phyloP scores from a whole-genome alignment of 441 rosid genomes.

The Erodium chrysanthum region DNA sequence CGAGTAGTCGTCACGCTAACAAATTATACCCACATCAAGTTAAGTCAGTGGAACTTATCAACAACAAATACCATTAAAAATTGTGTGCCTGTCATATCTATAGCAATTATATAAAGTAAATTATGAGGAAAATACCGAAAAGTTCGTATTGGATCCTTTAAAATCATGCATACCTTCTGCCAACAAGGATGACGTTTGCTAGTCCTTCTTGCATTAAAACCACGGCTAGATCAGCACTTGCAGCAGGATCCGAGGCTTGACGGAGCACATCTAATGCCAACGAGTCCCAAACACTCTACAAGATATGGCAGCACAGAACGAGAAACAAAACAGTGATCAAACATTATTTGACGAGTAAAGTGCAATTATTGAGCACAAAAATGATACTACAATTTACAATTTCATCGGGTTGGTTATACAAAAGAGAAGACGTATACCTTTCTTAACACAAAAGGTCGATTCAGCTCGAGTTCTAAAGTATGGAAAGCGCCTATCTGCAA shows the following conservation, averaged over 20 bases:
- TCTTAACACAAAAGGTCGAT: constrained; percentile 77
- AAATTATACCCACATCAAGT: neutral
- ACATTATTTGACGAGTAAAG: neutral
- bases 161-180: constrained; percentile 54
- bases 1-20: constrained; percentile 74
- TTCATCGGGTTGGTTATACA: neutral
- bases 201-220: constrained; percentile 96
- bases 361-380: neutral
- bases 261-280: constrained; percentile 60
- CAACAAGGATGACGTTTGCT: constrained; percentile 66
- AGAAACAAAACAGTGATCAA: constrained; percentile 10
- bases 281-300: constrained; percentile 73
- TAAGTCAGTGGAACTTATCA: neutral
- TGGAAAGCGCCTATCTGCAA: constrained; percentile 85
- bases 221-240: constrained; percentile 88
- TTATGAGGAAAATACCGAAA: too few relatives aligned
- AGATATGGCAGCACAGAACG: constrained; percentile 14
- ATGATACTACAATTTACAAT: neutral
- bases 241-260: constrained; percentile 89
- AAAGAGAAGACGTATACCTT: constrained; percentile 42
- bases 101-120: too few relatives aligned
- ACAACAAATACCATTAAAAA: neutral
- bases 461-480: constrained; percentile 71
- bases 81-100: too few relatives aligned
- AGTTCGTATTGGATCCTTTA: neutral